Base-by-base conservation (phyloP, 1,284 basidiomycete species). In the Psilocybe mexicana region DNA sequence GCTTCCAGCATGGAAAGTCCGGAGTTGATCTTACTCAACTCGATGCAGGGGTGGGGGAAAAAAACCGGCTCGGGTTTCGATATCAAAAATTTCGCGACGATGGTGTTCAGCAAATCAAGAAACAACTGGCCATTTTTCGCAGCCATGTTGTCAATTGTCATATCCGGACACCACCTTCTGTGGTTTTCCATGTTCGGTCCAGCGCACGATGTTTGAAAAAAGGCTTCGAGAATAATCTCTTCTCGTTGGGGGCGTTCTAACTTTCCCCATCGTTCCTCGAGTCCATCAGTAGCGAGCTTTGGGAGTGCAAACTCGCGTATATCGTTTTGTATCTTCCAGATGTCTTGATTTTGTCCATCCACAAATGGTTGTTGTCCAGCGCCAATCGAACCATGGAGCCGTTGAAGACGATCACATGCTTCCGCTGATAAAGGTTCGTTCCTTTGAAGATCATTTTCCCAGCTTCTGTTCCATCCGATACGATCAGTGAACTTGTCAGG, bases 381-480 rank as follows among this genome's bases (percentile, higher is more conserved):
- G 8, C 30, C 30, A 33, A 33, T 4, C 8, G 8, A 6, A 33
- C 8, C 5, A 33, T 8, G 0, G 30, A 33, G 5, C 8, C 30
- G 30, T 33, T 33, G 30, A 33, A 33, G 8, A 8, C 4, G 4
- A 33, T 33, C 4, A 8, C 5, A 33, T 33, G 8, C 30, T 33
- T 33, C 30, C 30, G 30, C 4, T 4, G 30, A 33, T 8, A 4
- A 8, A 6, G 30, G 8, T 33, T 4, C 4, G 30, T 33, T 33
- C 5, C 40, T 43, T 56, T 52, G 38, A 11, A 58, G 49, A 10
- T 61, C 53, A 14, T 54, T 45, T 38, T 61, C 57, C 60, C 57
- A 61, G 30, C 53, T 56, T 25, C 40, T 38, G 43, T 61, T 58
- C 60, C 60, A 61, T 24, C 25, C 33, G 8, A 48, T 30, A 35